Evolutionary conservation across 2,329 filamentous ascomycete species (phyloP), one percentile per base, ranked within the genome.

Genomic region (Pseudocercospora macadamiae): DNA sequence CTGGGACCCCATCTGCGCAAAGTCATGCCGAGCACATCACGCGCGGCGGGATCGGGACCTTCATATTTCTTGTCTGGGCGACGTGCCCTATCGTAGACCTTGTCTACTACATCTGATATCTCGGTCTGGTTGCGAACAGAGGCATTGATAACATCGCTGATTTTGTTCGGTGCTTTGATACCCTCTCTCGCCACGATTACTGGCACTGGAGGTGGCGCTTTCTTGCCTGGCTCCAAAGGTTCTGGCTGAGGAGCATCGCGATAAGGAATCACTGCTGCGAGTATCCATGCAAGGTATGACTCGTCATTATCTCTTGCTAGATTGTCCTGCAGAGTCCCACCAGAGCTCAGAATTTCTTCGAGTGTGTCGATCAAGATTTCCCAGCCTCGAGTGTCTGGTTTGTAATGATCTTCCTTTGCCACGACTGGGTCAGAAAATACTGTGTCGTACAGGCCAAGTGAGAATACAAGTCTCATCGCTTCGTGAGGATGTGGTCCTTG

Each of bases 191-290:
- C 87, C 4, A 89, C 88, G 26, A 85, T 77, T 2, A 83, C 82
- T 3, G 87, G 82, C 16, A 86, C 80, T 0, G 88, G 85, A 18
- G 82, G 81, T 3, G 82, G 77, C 18, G 76, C 71, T 69, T 85
- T 89, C 47, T 77, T 75, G 36, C 78, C 79, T 10, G 72, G 70
- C 7, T 73, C 75, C 25, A 75, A 66, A 3, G 70, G 68, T 54
- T 74, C 60, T 47, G 75, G 72, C 60, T 70, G 61, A 70, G 70
- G 80, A 57, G 77, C 78, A 70, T 77, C 85, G 71, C 79, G 77
- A 87, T 91, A 97, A 0, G 93, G 93, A 12, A 85, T 82, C 21
- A 96, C 74, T 4, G 91, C 87, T 2, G 87, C 85, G 18, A 96
- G 80, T 16, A 89, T 78, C 92, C 93, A 97, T 5, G 88, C 84